A percentile compares a stretch with the other conserved stretches of the same genome.
phyloP scores from a whole-genome alignment of 768 basidiomycete genomes.

The Tylopilus felleus region DNA sequence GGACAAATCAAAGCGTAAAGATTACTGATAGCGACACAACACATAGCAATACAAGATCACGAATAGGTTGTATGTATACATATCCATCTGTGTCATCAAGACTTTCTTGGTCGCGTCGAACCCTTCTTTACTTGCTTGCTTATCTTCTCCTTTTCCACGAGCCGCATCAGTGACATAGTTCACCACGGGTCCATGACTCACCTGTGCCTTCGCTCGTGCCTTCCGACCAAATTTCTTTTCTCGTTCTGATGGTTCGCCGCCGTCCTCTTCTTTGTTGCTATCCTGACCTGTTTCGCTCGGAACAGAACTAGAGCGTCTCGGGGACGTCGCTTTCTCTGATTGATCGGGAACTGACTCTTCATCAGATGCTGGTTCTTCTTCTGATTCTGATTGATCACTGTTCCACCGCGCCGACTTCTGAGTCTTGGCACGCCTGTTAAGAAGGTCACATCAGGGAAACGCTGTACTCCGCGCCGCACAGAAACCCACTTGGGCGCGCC shows the following conservation, averaged over 20 bases:
- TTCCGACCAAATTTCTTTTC: slow-evolving; percentile 39
- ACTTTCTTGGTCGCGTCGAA: slow-evolving; percentile 22
- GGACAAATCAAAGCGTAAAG: slow-evolving; percentile 3
- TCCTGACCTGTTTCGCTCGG: slow-evolving; percentile 34
- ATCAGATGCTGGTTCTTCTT: slow-evolving; percentile 25
- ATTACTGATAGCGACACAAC: slow-evolving; percentile 8
- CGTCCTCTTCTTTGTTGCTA: slow-evolving; percentile 30
- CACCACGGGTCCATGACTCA: slow-evolving; percentile 14
- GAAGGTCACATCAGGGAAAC: slow-evolving; percentile 7
- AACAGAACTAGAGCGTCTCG: slow-evolving; percentile 34
- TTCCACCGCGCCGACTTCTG: slow-evolving; percentile 29
- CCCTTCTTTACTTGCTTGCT: slow-evolving; percentile 25
- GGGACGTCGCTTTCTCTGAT: slow-evolving; percentile 27
- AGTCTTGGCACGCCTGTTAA: slow-evolving; percentile 27
- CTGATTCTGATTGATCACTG: slow-evolving; percentile 32
- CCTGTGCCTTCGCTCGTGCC: slow-evolving; percentile 41
- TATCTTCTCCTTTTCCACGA: slow-evolving; percentile 32
- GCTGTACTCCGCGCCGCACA: neutral
- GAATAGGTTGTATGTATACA: slow-evolving; percentile 7
- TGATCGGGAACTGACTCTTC: slow-evolving; percentile 40
- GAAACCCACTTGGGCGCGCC: slow-evolving; percentile 26
- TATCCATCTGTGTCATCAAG: slow-evolving; percentile 15
- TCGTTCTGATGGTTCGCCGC: slow-evolving; percentile 26
- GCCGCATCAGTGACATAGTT: neutral
- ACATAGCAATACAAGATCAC: slow-evolving; percentile 18